These are phyloP conservation scores for Protea cynaroides DNA, from an alignment of 164 flowering plant genomes.

Conservation along the genomic window DNA sequence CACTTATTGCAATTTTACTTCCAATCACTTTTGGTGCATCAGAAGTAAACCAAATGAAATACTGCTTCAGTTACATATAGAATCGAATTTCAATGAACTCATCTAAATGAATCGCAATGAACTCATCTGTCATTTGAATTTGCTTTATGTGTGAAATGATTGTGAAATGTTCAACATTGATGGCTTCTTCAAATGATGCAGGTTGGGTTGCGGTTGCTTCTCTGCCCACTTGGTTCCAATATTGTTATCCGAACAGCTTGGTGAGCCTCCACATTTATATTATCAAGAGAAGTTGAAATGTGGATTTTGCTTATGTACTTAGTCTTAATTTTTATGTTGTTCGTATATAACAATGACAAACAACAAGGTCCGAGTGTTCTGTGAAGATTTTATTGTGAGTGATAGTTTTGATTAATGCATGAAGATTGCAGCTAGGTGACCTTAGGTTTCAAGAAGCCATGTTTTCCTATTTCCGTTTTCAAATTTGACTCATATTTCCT, in stretches of 20 bases:
- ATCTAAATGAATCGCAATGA: no score
- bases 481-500: no score
- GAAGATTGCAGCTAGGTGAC: not conserved
- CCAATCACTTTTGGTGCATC: no score
- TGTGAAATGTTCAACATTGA: not conserved
- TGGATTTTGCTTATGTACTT: not conserved
- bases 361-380: not conserved
- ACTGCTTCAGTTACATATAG: no score
- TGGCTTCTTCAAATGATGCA: constrained; percentile 10
- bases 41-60: no score
- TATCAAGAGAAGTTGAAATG: not conserved
- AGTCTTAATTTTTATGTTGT: not conserved
- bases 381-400: not conserved
- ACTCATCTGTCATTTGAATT: no score
- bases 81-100: no score
- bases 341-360: not conserved
- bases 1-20: no score
- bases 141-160: no score
- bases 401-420: no score
- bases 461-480: no score
- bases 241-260: constrained; percentile 42
- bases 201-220: constrained; percentile 41
- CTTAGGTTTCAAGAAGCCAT: not conserved
- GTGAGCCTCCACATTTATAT: constrained; percentile 20
- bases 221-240: constrained; percentile 30